Evolutionary conservation across 768 basidiomycete genomes (phyloP).

Genomic region (Cystofilobasidium macerans): DNA sequence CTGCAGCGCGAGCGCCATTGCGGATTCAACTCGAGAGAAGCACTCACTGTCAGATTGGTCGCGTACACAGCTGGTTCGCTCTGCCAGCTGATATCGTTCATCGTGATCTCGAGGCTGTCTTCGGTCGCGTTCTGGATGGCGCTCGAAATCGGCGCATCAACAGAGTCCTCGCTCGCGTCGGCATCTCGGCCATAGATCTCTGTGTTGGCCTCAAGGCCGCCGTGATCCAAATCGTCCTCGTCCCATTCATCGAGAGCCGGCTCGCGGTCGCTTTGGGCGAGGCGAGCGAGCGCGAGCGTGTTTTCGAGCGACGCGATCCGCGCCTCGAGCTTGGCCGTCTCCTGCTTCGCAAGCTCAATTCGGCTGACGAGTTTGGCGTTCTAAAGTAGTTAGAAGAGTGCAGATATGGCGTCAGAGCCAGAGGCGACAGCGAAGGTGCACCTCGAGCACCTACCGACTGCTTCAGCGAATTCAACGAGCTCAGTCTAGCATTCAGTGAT

Average conservation of each 20-base stretch:
- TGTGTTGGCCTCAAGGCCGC: neutral
- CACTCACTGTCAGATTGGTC: neutral
- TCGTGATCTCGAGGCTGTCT: neutral
- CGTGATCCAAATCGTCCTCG: neutral
- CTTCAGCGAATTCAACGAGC: neutral
- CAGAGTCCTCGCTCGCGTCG: neutral
- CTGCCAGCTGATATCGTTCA: conserved; percentile 6
- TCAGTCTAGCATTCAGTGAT: conserved; percentile 4
- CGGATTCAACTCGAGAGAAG: neutral
- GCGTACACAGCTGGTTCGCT: neutral
- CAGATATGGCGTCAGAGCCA: neutral
- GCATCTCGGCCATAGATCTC: neutral
- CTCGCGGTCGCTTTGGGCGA: neutral
- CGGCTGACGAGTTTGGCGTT: neutral
- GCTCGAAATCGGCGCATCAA: neutral
- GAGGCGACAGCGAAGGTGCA: neutral
- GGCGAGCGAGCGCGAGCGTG: neutral
- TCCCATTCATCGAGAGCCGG: neutral
- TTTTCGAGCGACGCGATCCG: neutral
- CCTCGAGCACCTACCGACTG: neutral
- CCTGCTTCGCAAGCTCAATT: neutral
- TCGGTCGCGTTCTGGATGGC: neutral
- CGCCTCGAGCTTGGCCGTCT: neutral
- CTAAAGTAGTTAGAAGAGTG: neutral
- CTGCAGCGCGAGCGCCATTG: neutral